Conservation (phyloP, 2,329 filamentous ascomycete genomes). For the Grosmannia clavigera region DNA sequence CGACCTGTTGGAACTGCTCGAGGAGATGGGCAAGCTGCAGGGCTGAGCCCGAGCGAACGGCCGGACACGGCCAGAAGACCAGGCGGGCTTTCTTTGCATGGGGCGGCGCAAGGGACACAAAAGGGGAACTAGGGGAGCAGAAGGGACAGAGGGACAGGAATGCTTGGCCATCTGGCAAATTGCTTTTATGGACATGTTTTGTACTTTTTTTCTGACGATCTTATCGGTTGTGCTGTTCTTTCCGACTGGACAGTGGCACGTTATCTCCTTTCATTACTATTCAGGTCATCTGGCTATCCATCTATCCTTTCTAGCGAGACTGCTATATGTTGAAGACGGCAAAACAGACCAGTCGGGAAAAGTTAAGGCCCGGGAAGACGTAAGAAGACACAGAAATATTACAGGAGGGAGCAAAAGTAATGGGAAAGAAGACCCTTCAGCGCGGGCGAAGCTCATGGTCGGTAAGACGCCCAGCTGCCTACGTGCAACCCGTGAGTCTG, state of each 20-base stretch:
- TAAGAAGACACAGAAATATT: no score
- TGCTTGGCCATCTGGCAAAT: neutral
- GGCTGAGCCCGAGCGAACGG: constrained; percentile 11
- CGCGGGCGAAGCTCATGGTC: neutral
- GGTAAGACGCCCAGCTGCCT: constrained; percentile 9
- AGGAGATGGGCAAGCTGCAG: constrained; percentile 77
- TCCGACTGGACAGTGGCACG: neutral
- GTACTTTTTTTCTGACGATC: neutral
- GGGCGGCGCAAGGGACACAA: constrained; percentile 3
- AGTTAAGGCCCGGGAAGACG: no score
- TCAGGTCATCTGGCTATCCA: neutral
- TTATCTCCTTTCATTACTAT: neutral
- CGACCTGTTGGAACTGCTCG: constrained; percentile 73
- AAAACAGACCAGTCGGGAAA: neutral
- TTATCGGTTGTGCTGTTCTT: neutral
- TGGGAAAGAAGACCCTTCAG: no score
- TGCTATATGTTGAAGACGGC: neutral
- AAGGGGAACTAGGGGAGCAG: neutral
- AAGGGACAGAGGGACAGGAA: neutral
- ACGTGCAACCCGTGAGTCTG: constrained; percentile 3
- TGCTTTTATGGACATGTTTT: neutral
- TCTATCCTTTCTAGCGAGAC: neutral
- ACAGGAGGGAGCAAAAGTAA: no score
- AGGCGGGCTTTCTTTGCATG: neutral
- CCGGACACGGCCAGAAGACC: neutral